These are phyloP conservation scores for Trametes hirsuta DNA, from an alignment of 1,284 basidiomycete species.

Conservation along the genomic window DNA sequence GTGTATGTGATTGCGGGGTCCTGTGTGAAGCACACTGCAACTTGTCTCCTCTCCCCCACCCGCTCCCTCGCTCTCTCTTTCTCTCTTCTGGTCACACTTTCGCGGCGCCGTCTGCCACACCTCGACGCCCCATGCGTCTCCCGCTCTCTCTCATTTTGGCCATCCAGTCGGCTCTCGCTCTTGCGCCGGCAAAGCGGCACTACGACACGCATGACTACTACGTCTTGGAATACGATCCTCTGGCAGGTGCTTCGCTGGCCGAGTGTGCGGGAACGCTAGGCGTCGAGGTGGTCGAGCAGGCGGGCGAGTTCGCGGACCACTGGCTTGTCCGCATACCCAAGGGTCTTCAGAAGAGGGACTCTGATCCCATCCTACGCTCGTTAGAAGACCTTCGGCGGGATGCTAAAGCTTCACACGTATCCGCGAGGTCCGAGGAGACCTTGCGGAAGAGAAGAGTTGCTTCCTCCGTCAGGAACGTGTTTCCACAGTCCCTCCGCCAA, in stretches of 20 bases:
- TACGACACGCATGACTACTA: slow-evolving; percentile 92
- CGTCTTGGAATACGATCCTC: slow-evolving; percentile 76
- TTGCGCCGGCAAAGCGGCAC: slow-evolving; percentile 48
- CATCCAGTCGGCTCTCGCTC: slow-evolving; percentile 34
- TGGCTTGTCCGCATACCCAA: slow-evolving; percentile 82
- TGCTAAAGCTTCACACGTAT: slow-evolving; percentile 33
- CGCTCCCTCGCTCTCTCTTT: background rate
- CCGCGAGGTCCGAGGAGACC: slow-evolving; percentile 43
- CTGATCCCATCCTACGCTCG: slow-evolving; percentile 56
- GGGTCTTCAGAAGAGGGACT: slow-evolving; percentile 32
- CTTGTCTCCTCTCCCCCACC: slow-evolving; percentile 6
- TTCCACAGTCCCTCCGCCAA: slow-evolving; percentile 62
- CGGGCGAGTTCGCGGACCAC: slow-evolving; percentile 82
- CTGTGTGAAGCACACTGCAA: slow-evolving; percentile 11
- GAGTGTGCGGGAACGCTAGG: slow-evolving; percentile 68
- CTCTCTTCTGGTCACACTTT: background rate
- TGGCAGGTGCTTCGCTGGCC: slow-evolving; percentile 52
- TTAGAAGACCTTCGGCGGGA: slow-evolving; percentile 49
- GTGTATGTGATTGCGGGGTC: slow-evolving; percentile 2
- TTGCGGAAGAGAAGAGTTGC: slow-evolving; percentile 47
- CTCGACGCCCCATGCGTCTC: slow-evolving; percentile 35
- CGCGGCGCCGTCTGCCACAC: slow-evolving; percentile 16
- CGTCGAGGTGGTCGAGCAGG: slow-evolving; percentile 86
- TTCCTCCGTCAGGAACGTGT: slow-evolving; percentile 60
- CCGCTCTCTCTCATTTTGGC: slow-evolving; percentile 34